phyloP scores from a whole-genome alignment of 257 asterid species.

The Parsonsia alboflavescens region DNA sequence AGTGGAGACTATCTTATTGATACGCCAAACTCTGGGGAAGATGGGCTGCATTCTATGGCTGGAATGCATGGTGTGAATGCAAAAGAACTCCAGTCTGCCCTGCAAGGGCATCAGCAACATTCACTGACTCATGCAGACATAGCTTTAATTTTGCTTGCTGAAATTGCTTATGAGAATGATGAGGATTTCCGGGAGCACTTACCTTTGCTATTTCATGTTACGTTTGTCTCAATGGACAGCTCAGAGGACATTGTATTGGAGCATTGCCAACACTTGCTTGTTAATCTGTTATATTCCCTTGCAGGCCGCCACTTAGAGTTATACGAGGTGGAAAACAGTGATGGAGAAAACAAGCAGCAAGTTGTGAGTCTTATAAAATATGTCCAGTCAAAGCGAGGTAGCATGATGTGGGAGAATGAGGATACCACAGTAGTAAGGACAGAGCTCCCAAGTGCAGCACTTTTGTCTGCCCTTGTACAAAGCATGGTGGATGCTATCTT shows the following conservation, averaged over 20 bases:
- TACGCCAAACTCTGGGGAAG: slow-evolving; percentile 96
- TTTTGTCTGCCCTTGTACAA: slow-evolving; percentile 93
- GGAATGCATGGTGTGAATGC: slow-evolving; percentile 78
- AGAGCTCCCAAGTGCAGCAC: slow-evolving; percentile 95
- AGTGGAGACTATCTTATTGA: slow-evolving; percentile 95
- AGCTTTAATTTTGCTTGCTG: slow-evolving; percentile 88
- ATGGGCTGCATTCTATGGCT: slow-evolving; percentile 64
- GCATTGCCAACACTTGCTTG: slow-evolving; percentile 97
- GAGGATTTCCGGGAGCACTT: slow-evolving; percentile 98
- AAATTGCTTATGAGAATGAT: slow-evolving; percentile 97
- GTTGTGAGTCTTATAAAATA: slow-evolving; percentile 93
- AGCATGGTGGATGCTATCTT: slow-evolving; percentile 99
- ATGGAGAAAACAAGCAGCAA: slow-evolving; percentile 98
- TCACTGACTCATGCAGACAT: slow-evolving; percentile 91
- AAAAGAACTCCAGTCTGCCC: slow-evolving; percentile 93
- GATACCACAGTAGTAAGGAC: slow-evolving; percentile 86
- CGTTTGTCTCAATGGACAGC: slow-evolving; percentile 99
- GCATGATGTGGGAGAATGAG: slow-evolving; percentile 99
- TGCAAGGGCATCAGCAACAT: slow-evolving; percentile 99
- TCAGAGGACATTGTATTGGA: slow-evolving; percentile 98
- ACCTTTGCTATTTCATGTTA: slow-evolving; percentile 92
- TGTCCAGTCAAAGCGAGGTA: slow-evolving; percentile 94
- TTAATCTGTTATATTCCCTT: slow-evolving; percentile 87
- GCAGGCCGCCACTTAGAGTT: slow-evolving; percentile 98
- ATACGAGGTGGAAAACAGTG: slow-evolving; percentile 90